These are phyloP conservation scores for Botrytis hyacinthi DNA, from an alignment of 2,329 filamentous ascomycete genomes.

Conservation along the genomic window DNA sequence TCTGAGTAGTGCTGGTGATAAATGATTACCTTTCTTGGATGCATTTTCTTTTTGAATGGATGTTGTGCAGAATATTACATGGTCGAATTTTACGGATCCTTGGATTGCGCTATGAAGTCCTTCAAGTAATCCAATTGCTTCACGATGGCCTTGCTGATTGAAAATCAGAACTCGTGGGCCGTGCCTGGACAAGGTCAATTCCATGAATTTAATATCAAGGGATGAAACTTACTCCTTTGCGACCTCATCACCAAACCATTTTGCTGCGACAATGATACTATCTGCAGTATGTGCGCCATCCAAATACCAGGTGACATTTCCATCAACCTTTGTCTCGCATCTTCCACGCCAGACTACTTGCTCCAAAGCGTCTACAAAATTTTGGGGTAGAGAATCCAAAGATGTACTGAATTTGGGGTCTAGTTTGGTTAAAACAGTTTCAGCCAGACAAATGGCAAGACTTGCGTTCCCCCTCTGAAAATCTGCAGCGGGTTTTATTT, in stretches of 20 bases:
- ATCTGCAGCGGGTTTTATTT: constrained; percentile 50
- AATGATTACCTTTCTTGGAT: constrained; percentile 46
- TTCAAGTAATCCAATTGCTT: constrained; percentile 50
- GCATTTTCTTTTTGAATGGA: constrained; percentile 54
- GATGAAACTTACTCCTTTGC: constrained; percentile 29
- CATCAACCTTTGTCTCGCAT: constrained; percentile 61
- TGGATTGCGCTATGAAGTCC: constrained; percentile 48
- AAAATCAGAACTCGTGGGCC: constrained; percentile 68
- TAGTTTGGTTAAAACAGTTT: constrained; percentile 48
- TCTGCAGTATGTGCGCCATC: constrained; percentile 93
- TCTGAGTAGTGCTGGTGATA: not conserved
- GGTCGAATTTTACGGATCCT: constrained; percentile 54
- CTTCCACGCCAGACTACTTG: constrained; percentile 75
- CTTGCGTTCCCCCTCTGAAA: constrained; percentile 62
- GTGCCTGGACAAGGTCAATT: constrained; percentile 28
- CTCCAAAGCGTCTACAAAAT: constrained; percentile 72
- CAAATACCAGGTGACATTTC: constrained; percentile 74
- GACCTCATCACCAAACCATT: constrained; percentile 69
- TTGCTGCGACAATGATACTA: constrained; percentile 76
- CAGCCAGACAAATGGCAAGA: constrained; percentile 51
- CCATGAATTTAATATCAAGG: not conserved
- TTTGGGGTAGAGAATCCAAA: constrained; percentile 44
- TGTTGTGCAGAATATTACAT: constrained; percentile 80
- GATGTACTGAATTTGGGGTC: constrained; percentile 35
- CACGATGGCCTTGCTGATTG: constrained; percentile 68